These are phyloP conservation scores for Rhazya stricta DNA, from an alignment of 257 asterid species.

Conservation along the genomic window DNA sequence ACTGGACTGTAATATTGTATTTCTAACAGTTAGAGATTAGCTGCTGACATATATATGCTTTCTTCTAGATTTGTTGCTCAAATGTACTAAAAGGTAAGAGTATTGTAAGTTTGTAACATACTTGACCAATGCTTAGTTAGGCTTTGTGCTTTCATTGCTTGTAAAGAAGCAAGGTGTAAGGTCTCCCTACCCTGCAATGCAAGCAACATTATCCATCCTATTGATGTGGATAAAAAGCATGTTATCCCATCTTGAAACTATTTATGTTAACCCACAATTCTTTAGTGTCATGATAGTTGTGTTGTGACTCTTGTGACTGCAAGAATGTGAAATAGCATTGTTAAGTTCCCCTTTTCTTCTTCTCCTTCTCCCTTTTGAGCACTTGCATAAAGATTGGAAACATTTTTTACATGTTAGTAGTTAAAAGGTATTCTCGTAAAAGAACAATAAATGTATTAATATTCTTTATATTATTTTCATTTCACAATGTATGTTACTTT, in stretches of 20 bases:
- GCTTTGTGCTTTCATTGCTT: not conserved
- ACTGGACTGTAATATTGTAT: not conserved
- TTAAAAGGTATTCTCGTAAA: too few species aligned
- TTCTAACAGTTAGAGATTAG: not conserved
- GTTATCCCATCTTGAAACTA: not conserved
- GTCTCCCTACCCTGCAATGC: not conserved
- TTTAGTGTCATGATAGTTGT: too few species aligned
- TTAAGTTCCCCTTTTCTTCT: not conserved
- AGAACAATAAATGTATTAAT: too few species aligned
- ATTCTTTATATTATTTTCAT: too few species aligned
- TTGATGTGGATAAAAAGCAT: not conserved
- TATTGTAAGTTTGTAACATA: conserved; percentile 3
- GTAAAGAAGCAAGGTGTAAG: conserved; percentile 1
- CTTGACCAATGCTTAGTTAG: conserved; percentile 1
- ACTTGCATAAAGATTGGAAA: too few species aligned
- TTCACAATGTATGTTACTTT: too few species aligned
- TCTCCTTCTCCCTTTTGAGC: not conserved
- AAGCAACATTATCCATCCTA: not conserved
- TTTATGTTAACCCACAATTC: not conserved
- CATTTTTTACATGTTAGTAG: too few species aligned
- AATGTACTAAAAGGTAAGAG: not conserved
- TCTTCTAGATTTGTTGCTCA: not conserved
- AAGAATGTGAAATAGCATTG: not conserved
- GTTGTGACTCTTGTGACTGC: not conserved
- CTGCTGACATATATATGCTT: not conserved